phyloP scores from a whole-genome alignment of 306 rosid genomes.

The Dryas octopetala region DNA sequence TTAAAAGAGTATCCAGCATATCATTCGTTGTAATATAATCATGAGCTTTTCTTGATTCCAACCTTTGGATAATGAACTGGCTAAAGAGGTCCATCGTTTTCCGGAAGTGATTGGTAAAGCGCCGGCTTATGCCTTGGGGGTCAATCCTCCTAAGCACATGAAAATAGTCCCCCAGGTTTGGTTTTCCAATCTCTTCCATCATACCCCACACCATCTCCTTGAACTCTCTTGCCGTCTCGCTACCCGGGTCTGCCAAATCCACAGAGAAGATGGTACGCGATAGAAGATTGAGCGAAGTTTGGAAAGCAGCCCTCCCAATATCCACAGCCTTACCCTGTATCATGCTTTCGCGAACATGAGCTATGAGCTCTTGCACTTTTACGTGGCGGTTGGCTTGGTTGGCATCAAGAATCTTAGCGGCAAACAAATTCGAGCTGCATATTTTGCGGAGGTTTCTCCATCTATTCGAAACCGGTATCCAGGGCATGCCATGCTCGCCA shows the following conservation, averaged over 20 bases:
- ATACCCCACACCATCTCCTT: constrained; percentile 4
- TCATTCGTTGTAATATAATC: constrained; percentile 2
- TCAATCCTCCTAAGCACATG: constrained; percentile 19
- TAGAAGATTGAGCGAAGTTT: constrained; percentile 35
- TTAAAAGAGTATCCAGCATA: constrained; percentile 7
- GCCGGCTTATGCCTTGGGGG: constrained; percentile 8
- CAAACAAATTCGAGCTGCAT: constrained; percentile 34
- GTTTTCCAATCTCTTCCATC: constrained; percentile 10
- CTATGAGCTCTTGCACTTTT: constrained; percentile 29
- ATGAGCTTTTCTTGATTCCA: background rate
- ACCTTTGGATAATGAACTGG: background rate
- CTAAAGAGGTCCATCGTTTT: background rate
- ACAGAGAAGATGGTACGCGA: constrained; percentile 40
- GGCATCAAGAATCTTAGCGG: constrained; percentile 38
- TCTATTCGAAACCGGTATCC: constrained; percentile 25
- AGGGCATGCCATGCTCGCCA: constrained; percentile 26
- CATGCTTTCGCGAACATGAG: constrained; percentile 9
- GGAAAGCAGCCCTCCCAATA: constrained; percentile 44
- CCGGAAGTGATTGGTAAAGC: background rate
- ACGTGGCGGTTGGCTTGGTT: background rate
- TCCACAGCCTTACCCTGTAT: constrained; percentile 30
- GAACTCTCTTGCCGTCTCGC: constrained; percentile 23
- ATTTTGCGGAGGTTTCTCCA: constrained; percentile 48
- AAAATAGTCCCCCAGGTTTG: constrained; percentile 23
- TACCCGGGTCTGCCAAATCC: constrained; percentile 32